Evolutionary conservation across 129 eudicot species (phyloP), one percentile per base, ranked within the genome.

Genomic region (Flaveria ramosissima): DNA sequence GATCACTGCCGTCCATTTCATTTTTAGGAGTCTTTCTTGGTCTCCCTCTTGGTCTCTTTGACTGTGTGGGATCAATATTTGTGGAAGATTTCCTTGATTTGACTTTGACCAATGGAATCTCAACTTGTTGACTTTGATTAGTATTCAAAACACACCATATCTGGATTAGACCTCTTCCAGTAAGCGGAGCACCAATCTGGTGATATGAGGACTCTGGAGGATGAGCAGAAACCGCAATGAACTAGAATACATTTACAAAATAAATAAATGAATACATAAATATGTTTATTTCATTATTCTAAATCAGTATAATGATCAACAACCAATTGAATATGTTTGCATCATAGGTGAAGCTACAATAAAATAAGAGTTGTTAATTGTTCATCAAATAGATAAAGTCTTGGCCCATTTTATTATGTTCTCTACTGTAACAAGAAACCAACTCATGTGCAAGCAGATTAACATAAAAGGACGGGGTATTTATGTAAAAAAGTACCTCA

Each of bases 191-290:
- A 75, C 96, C 99, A 55, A 89, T 83, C 82, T 86, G 89, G 94
- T 95, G 92, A 84, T 95, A 91, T 47, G 94, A 83, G 75, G 99
- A 95, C 47, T 89, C 94, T 75, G 99, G 96, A 75, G 99, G 97
- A 84, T 95, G 99, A 75, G 97, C 90, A 83, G 99, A 93, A 86
- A 95, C 92, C 36, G 96, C 99, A 55, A 95, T 64, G 74, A 89
- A 95, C 99, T 95, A 70, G 30, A 60, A 78, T 63, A 26, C 13
- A 69, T 80, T 20, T 62, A 63, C 71, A 68, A 68, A 17, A 68
- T 0, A 63, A 42, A 50, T 13, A 62, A 32, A 63, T 63, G 26
- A 43, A 56, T 24, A 63, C 14, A 41, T 74, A 70, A 6, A 70
- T 61, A 70, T 27, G 62, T 59, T 7, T 72, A 27, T 36, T 72